These are phyloP conservation scores for Fusarium sp. DNA, from an alignment of 2,329 filamentous ascomycete species.

Conservation along the genomic window DNA sequence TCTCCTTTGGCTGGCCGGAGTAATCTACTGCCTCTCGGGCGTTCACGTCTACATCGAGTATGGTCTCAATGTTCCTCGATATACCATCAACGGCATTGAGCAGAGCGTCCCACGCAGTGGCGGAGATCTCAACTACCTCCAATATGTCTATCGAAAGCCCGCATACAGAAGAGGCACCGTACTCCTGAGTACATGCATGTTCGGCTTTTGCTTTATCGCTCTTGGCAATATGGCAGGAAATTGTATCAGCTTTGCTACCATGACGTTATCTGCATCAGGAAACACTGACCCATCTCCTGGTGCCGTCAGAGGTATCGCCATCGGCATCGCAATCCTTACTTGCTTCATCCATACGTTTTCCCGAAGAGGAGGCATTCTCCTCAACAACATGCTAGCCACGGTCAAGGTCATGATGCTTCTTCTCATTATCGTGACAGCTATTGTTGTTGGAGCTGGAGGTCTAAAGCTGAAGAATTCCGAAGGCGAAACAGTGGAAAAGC, in stretches of 20 bases:
- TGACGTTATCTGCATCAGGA: conserved; percentile 54
- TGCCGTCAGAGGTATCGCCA: conserved; percentile 60
- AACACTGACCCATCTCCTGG: conserved; percentile 46
- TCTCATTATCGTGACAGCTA: conserved; percentile 55
- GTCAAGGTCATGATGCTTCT: conserved; percentile 63
- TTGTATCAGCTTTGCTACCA: conserved; percentile 59
- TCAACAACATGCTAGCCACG: conserved; percentile 64
- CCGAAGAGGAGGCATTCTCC: conserved; percentile 61
- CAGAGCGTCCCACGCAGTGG: conserved; percentile 59
- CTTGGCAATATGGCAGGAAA: conserved; percentile 64
- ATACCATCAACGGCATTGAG: conserved; percentile 54
- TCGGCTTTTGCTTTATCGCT: conserved; percentile 58
- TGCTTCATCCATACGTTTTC: conserved; percentile 63
- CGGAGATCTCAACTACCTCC: conserved; percentile 63
- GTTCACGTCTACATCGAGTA: conserved; percentile 59
- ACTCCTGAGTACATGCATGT: conserved; percentile 59
- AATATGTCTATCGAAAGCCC: conserved; percentile 59
- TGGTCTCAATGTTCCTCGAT: conserved; percentile 60
- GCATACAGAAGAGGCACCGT: conserved; percentile 52
- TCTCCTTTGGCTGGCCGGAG: conserved; percentile 57
- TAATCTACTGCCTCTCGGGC: conserved; percentile 54
- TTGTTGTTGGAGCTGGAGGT: conserved; percentile 50
- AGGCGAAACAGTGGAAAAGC: conserved; percentile 38
- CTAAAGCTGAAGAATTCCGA: conserved; percentile 33
- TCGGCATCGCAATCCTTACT: conserved; percentile 57